Evolutionary conservation across 768 basidiomycete genomes (phyloP).

Genomic region (Podaxis mareebaensis): DNA sequence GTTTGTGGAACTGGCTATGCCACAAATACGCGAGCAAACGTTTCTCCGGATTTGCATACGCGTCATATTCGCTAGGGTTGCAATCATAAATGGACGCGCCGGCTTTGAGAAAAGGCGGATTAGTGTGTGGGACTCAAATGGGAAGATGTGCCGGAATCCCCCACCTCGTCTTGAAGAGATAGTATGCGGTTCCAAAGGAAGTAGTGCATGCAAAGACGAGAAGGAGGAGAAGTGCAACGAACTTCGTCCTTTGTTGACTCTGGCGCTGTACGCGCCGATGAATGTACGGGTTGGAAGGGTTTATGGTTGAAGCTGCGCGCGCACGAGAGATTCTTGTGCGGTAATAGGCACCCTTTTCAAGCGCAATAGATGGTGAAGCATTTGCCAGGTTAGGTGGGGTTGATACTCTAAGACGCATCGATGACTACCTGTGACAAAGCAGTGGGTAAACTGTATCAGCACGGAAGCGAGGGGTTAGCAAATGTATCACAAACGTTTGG

Average conservation of each 20-base stretch:
- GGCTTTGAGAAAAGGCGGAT: constrained; percentile 25
- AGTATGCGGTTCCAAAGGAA: constrained; percentile 63
- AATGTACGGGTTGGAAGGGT: not conserved
- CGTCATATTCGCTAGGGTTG: constrained; percentile 15
- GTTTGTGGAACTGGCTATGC: constrained; percentile 85
- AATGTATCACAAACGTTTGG: not conserved
- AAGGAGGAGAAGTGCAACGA: constrained; percentile 44
- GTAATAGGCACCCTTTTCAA: constrained; percentile 63
- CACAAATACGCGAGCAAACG: constrained; percentile 75
- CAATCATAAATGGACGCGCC: constrained; percentile 23
- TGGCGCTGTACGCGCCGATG: constrained; percentile 18
- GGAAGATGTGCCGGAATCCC: constrained; percentile 26
- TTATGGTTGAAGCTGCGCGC: constrained; percentile 2
- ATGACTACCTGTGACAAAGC: constrained; percentile 7
- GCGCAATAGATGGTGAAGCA: constrained; percentile 62
- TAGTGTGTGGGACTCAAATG: constrained; percentile 27
- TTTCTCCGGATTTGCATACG: constrained; percentile 26
- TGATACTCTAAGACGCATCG: constrained; percentile 30
- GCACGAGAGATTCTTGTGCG: constrained; percentile 52
- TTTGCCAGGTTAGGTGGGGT: constrained; percentile 21
- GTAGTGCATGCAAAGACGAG: constrained; percentile 48
- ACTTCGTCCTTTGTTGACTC: constrained; percentile 26
- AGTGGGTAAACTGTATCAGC: not conserved
- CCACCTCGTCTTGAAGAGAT: constrained; percentile 67
- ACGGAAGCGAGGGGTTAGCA: not conserved